phyloP scores from a whole-genome alignment of 2,329 filamentous ascomycete genomes.

The Neoscytalidium dimidiatum region DNA sequence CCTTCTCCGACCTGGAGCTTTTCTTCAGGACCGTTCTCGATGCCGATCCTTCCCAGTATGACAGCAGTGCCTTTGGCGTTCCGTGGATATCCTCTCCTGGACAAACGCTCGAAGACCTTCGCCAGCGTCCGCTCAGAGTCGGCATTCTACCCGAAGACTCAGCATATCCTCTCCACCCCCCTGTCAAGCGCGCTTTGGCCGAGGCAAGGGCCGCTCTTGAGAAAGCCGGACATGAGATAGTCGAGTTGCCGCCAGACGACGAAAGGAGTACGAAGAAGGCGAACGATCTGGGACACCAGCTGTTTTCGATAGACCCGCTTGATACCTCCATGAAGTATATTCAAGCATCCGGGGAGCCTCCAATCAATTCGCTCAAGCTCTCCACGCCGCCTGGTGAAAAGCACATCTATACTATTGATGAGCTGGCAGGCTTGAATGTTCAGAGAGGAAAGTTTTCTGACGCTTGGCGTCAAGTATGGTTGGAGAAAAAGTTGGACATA shows the following conservation, averaged over 20 bases:
- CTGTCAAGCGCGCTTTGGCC: conserved; percentile 42
- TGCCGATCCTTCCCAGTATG: conserved; percentile 54
- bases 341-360: conserved; percentile 5
- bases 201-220: conserved; percentile 42
- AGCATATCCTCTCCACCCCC: conserved; percentile 5
- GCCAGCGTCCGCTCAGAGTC: conserved; percentile 18
- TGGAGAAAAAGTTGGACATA: conserved; percentile 50
- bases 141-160: conserved; percentile 13
- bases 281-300: not conserved
- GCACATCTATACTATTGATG: conserved; percentile 33
- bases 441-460: conserved; percentile 38
- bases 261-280: not conserved
- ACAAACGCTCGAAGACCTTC: not conserved
- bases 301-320: conserved; percentile 12
- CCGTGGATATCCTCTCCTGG: conserved; percentile 45
- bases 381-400: not conserved
- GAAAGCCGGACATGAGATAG: conserved; percentile 48
- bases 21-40: conserved; percentile 57
- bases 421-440: conserved; percentile 46
- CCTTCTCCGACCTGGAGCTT: conserved; percentile 53
- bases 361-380: not conserved
- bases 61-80: conserved; percentile 42
- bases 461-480: conserved; percentile 47
- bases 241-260: conserved; percentile 21
- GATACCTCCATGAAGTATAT: not conserved